Percentiles rank a stretch among this genome's conserved stretches.
These are phyloP conservation scores for Hypoxylon subgilvum DNA, from an alignment of 495 filamentous ascomycete species.

Conservation along the genomic window DNA sequence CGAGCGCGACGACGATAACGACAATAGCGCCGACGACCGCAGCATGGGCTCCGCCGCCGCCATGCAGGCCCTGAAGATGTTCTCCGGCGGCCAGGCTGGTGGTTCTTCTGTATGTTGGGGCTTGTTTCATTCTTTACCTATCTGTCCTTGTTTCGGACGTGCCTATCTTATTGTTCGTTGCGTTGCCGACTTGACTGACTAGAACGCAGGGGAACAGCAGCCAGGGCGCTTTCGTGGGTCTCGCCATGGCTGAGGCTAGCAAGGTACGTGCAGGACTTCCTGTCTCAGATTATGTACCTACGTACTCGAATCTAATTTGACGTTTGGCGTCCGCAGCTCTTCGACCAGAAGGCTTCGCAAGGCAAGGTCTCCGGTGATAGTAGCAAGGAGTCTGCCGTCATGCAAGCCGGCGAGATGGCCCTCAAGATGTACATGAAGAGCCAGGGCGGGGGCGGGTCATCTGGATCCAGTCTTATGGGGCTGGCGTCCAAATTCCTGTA, in stretches of 20 bases:
- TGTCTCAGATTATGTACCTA: too few species aligned
- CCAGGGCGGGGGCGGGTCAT: slow-evolving; percentile 38
- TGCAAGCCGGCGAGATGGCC: slow-evolving; percentile 61
- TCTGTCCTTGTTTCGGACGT: too few species aligned
- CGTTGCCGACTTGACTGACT: neutral
- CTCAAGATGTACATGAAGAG: slow-evolving; percentile 63
- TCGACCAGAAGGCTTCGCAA: slow-evolving; percentile 54
- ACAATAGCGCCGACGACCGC: slow-evolving; percentile 43
- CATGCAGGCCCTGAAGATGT: slow-evolving; percentile 73
- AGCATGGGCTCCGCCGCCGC: slow-evolving; percentile 66
- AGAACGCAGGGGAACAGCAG: slow-evolving; percentile 37
- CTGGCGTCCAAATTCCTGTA: slow-evolving; percentile 51
- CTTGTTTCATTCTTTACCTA: too few species aligned
- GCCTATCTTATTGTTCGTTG: too few species aligned
- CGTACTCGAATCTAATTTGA: neutral
- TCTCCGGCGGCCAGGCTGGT: slow-evolving; percentile 51
- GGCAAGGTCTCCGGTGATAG: slow-evolving; percentile 53
- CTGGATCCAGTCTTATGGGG: slow-evolving; percentile 42
- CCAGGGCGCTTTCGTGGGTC: slow-evolving; percentile 55
- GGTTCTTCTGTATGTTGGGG: slow-evolving; percentile 34
- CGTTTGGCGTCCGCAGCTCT: slow-evolving; percentile 44
- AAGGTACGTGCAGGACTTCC: slow-evolving; percentile 42
- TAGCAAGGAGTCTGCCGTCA: slow-evolving; percentile 58
- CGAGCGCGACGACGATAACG: slow-evolving; percentile 47
- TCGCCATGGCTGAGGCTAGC: slow-evolving; percentile 60